phyloP scores from a whole-genome alignment of 1,284 basidiomycete species.

The Boletus smithii region DNA sequence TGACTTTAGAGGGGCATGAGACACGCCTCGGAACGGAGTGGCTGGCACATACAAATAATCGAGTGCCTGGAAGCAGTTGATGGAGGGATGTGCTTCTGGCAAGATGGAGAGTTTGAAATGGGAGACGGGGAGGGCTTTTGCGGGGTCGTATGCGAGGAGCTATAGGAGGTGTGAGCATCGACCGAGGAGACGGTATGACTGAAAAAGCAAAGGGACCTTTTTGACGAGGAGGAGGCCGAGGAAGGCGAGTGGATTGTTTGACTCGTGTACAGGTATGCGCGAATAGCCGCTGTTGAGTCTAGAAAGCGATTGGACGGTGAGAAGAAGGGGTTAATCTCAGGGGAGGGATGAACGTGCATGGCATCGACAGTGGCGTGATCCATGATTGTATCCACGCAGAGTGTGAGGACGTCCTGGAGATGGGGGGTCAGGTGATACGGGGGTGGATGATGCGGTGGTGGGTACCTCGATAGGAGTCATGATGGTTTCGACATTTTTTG shows the following conservation, averaged over 20 bases:
- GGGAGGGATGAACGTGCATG: conserved; percentile 47
- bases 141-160: conserved; percentile 90
- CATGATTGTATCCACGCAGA: conserved; percentile 75
- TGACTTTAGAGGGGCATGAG: conserved; percentile 60
- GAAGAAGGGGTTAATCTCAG: background rate
- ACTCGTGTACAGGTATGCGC: conserved; percentile 87
- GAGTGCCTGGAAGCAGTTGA: conserved; percentile 82
- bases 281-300: conserved; percentile 85
- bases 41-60: conserved; percentile 70
- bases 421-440: background rate
- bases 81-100: conserved; percentile 85
- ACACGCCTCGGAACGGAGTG: conserved; percentile 19
- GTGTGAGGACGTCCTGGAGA: conserved; percentile 69
- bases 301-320: conserved; percentile 10
- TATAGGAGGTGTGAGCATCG: background rate
- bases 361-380: conserved; percentile 78
- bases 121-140: conserved; percentile 73
- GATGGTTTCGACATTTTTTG: conserved; percentile 78
- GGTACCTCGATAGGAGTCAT: conserved; percentile 82
- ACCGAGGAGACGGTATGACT: background rate
- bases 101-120: conserved; percentile 77
- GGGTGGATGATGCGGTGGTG: background rate
- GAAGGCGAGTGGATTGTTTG: conserved; percentile 73
- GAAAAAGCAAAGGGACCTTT: conserved; percentile 45
- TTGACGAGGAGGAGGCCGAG: conserved; percentile 87